phyloP scores from a whole-genome alignment of 2,329 filamentous ascomycete species.

The Claviceps quebecensis region DNA sequence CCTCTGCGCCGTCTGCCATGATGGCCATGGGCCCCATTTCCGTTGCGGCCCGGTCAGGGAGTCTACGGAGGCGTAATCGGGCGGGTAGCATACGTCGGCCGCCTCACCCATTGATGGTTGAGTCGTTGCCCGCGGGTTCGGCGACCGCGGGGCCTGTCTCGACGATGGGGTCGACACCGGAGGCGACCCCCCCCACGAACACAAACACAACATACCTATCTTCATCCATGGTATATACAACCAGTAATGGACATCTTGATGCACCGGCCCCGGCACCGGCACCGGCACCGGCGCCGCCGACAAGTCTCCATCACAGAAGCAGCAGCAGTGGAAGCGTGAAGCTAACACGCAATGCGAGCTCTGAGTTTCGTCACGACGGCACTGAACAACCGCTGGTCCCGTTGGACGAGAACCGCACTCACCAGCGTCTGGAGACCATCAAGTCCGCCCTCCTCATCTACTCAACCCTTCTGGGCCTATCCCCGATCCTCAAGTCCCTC shows the following conservation, averaged over 20 bases:
- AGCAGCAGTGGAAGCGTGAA: neutral
- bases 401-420: conserved; percentile 27
- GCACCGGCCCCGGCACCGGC: conserved; percentile 23
- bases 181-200: conserved; percentile 30
- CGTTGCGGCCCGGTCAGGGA: conserved; percentile 15
- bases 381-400: conserved; percentile 13
- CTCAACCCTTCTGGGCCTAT: conserved; percentile 78
- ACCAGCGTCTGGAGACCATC: conserved; percentile 57
- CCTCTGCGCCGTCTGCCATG: neutral
- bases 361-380: conserved; percentile 14
- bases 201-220: conserved; percentile 16
- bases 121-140: conserved; percentile 13
- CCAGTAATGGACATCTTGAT: conserved; percentile 29
- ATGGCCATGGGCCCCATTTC: neutral
- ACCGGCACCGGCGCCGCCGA: conserved; percentile 27
- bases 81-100: conserved; percentile 25
- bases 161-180: conserved; percentile 16
- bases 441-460: conserved; percentile 92
- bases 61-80: conserved; percentile 20
- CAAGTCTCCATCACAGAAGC: conserved; percentile 22
- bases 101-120: conserved; percentile 14
- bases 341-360: conserved; percentile 16
- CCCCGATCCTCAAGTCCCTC: conserved; percentile 92
- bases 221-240: neutral
- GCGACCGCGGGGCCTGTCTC: conserved; percentile 10